Conservation (phyloP, 2,329 filamentous ascomycete genomes). For the Epichloe baconii region DNA sequence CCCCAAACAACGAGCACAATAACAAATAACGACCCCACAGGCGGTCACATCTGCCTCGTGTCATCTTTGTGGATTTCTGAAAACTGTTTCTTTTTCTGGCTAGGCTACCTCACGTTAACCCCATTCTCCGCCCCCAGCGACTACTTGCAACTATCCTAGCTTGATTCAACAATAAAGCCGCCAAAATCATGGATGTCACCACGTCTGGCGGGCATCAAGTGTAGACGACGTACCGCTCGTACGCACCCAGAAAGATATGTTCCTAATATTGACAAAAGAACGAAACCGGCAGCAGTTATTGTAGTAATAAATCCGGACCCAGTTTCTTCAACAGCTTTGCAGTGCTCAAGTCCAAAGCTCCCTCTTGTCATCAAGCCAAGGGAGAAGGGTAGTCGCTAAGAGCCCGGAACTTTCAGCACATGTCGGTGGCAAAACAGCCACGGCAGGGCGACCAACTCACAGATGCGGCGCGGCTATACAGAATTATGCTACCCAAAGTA, state of each 20-base stretch:
- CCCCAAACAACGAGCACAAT: background rate
- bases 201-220: background rate
- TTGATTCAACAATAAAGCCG: background rate
- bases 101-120: slow-evolving; percentile 1
- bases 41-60: background rate
- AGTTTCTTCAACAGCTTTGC: background rate
- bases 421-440: background rate
- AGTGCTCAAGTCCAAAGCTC: background rate
- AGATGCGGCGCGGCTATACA: background rate
- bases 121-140: background rate
- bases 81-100: slow-evolving; percentile 1
- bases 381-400: background rate
- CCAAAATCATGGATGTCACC: background rate
- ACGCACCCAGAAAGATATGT: background rate
- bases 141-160: slow-evolving; percentile 1
- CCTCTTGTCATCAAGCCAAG: background rate
- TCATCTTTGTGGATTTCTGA: slow-evolving; percentile 5
- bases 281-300: background rate
- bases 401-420: background rate
- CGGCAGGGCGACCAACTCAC: background rate
- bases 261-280: slow-evolving; percentile 1
- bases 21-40: background rate
- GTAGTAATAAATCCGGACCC: background rate
- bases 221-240: background rate
- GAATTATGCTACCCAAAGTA: slow-evolving; percentile 3